Evolutionary conservation across 805 yeast genomes (phyloP), one percentile per base, ranked within the genome.

Genomic region (Candida ovalis): DNA sequence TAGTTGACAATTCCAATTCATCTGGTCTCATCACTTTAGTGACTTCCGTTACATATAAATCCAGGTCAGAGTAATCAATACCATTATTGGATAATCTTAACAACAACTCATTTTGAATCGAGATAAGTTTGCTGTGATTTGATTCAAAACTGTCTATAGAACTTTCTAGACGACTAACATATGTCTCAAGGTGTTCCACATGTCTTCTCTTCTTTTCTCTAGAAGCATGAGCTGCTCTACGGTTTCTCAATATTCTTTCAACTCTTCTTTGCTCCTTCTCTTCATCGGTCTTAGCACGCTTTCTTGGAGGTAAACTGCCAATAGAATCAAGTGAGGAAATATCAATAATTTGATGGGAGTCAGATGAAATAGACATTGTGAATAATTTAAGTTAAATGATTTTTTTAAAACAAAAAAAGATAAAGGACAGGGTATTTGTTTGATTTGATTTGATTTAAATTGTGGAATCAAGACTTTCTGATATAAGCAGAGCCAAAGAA

Each of bases 151-250:
- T 37, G 1, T 42, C 17, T 3, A 59, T 36, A 21, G 54, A 46
- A 24, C 41, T 27, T 52, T 75, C 81, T 56, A 80, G 67, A 30
- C 67, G 62, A 38, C 64, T 57, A 35, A 77, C 82, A 55, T 78
- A 80, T 35, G 72, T 66, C 68, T 92, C 97, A 56, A 94, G 75
- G 53, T 80, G 82, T 68, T 90, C 96, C 48, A 94, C 85, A 64
- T 92, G 96, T 63, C 83, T 81, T 64, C 98, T 80, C 78, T 92
- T 92, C 80, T 92, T 91, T 64, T 94, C 99, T 56, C 99, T 80
- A 25, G 96, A 88, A 45, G 96, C 96, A 66, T 92, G 98, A 42
- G 99, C 99, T 15, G 98, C 98, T 64, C 92, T 86, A 62, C 98
- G 81, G 69, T 92, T 92, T 65, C 99, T 80, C 59, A 92, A 74